Conservation (phyloP, 2,329 filamentous ascomycete species). For the Monosporascus sp. region DNA sequence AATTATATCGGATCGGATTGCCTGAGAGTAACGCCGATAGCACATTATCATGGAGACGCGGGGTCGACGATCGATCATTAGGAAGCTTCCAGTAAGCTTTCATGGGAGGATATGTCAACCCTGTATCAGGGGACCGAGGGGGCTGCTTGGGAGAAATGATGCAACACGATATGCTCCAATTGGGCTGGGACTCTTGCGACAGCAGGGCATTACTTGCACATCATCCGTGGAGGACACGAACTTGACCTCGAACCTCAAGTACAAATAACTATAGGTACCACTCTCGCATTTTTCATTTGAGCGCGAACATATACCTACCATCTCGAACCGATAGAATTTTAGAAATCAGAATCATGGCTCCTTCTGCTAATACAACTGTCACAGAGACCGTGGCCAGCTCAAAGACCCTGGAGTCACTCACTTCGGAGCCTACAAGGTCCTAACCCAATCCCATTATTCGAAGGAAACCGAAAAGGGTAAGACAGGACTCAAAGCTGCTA, state of each 20-base stretch:
- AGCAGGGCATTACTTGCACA: background rate
- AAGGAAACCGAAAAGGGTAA: conserved; percentile 25
- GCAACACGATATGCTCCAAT: background rate
- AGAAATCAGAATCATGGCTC: conserved; percentile 19
- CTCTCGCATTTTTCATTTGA: background rate
- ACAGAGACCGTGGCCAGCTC: conserved; percentile 18
- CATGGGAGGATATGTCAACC: background rate
- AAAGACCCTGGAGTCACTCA: conserved; percentile 10
- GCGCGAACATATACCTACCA: background rate
- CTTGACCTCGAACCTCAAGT: background rate
- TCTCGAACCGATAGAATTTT: no score
- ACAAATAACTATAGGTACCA: background rate
- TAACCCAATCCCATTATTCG: conserved; percentile 16
- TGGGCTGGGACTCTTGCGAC: background rate
- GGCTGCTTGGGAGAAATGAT: background rate
- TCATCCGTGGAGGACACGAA: background rate
- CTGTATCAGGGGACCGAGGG: background rate
- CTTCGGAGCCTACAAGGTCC: conserved; percentile 23
- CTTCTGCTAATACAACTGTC: conserved; percentile 22
- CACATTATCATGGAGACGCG: background rate
- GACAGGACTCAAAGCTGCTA: conserved; percentile 20
- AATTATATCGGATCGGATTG: background rate
- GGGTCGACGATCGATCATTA: background rate
- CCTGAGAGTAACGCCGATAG: background rate
- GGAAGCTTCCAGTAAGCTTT: background rate